Evolutionary conservation across 805 yeast species (phyloP).

Genomic region (Sugiyamaella floridensis): DNA sequence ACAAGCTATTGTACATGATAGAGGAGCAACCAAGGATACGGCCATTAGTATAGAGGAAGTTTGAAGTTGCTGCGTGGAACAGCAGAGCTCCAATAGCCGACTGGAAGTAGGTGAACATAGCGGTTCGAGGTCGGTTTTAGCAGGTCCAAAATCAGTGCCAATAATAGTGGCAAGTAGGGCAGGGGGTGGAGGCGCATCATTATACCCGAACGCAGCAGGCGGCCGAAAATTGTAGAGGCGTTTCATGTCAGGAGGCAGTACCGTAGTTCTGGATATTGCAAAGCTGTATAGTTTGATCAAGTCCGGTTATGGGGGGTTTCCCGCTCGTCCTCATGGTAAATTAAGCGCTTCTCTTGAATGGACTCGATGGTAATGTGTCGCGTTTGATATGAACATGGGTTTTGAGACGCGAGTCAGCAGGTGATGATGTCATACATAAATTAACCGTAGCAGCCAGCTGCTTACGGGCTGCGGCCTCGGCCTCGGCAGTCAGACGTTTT

Average conservation of each 20-base stretch:
- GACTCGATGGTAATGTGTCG: background rate
- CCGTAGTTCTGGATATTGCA: too few relatives aligned
- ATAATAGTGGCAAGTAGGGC: too few relatives aligned
- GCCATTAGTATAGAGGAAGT: slow-evolving; percentile 37
- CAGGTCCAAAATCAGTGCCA: too few relatives aligned
- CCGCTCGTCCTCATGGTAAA: too few relatives aligned
- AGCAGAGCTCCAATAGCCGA: slow-evolving; percentile 42
- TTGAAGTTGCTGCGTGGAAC: slow-evolving; percentile 41
- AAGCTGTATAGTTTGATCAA: too few relatives aligned
- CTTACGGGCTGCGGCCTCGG: background rate
- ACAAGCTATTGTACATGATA: slow-evolving; percentile 30
- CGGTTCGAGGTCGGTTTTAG: too few relatives aligned
- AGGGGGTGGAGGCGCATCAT: too few relatives aligned
- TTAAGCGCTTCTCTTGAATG: slow-evolving; percentile 1
- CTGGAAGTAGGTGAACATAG: slow-evolving; percentile 42
- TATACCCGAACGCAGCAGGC: too few relatives aligned
- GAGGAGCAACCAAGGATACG: slow-evolving; percentile 44
- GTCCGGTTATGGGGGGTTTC: too few relatives aligned
- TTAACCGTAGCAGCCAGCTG: background rate
- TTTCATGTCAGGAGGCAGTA: too few relatives aligned
- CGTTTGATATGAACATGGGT: slow-evolving; percentile 1
- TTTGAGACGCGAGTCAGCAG: background rate
- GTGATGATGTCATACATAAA: background rate
- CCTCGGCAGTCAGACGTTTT: background rate
- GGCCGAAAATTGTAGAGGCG: too few relatives aligned